Percentiles rank a stretch among this genome's conserved stretches.
These are phyloP conservation scores for Monocercomonoides exilis DNA, from an alignment of 78 protist species.

Conservation along the genomic window DNA sequence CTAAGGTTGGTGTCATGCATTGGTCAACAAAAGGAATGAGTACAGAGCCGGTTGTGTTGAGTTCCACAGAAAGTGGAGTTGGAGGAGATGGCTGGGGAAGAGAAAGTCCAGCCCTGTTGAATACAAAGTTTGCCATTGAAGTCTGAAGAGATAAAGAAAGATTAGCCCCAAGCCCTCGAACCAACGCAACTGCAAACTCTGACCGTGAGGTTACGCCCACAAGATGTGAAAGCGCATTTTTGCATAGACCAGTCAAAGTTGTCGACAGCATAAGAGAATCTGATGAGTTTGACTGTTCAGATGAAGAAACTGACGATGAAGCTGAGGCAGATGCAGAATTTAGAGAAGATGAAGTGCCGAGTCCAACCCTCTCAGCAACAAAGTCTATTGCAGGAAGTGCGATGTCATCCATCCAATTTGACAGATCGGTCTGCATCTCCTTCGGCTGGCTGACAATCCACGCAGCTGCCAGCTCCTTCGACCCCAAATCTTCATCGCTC, in stretches of 20 bases:
- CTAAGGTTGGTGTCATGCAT: background rate
- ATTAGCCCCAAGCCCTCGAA: constrained; percentile 56
- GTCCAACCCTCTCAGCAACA: background rate
- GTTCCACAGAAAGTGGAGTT: constrained; percentile 31
- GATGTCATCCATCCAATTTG: background rate
- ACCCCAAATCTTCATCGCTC: constrained; percentile 43
- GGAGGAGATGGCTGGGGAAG: constrained; percentile 18
- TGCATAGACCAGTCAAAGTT: constrained; percentile 40
- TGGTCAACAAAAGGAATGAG: background rate
- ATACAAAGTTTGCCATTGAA: constrained; percentile 25
- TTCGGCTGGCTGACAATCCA: constrained; percentile 27
- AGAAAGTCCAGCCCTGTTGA: constrained; percentile 8
- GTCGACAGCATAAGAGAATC: constrained; percentile 23
- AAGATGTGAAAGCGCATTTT: constrained; percentile 48
- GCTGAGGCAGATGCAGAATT: background rate
- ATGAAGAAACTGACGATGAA: background rate
- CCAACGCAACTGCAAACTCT: constrained; percentile 37
- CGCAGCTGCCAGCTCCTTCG: background rate
- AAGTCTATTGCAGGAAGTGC: background rate
- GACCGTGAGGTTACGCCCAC: background rate
- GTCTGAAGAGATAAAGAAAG: constrained; percentile 4
- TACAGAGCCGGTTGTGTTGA: background rate
- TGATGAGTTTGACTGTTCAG: background rate
- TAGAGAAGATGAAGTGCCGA: no score
- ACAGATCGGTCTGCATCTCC: background rate